phyloP scores from a whole-genome alignment of 2,329 filamentous ascomycete species.

The Pseudocercospora crystallina region DNA sequence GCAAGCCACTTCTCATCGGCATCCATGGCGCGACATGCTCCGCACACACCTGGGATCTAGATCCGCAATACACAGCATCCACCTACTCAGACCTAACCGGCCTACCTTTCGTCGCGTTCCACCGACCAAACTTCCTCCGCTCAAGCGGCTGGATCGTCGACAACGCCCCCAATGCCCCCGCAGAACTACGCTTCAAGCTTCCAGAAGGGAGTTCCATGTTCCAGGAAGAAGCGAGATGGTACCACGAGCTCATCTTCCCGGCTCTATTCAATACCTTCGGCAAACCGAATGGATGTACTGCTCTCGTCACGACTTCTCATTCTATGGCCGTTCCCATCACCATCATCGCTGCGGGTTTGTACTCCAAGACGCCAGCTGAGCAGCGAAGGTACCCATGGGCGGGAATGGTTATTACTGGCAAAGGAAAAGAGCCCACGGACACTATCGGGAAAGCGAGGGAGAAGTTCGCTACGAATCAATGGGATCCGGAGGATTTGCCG shows the following conservation, averaged over 20 bases:
- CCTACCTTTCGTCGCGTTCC: slow-evolving; percentile 5
- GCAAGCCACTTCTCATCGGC: slow-evolving; percentile 9
- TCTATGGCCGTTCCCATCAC: slow-evolving; percentile 6
- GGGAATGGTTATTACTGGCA: slow-evolving; percentile 1
- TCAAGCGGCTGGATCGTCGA: slow-evolving; percentile 10
- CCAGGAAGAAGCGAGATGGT: slow-evolving; percentile 10
- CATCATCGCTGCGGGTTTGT: slow-evolving; percentile 2
- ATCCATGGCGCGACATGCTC: slow-evolving; percentile 9
- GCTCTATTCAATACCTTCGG: slow-evolving; percentile 5
- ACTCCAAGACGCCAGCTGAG: neutral
- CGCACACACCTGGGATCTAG: slow-evolving; percentile 4
- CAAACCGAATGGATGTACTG: slow-evolving; percentile 5
- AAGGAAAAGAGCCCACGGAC: slow-evolving; percentile 2
- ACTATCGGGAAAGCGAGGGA: neutral
- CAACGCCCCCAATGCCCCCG: neutral
- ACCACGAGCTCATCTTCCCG: slow-evolving; percentile 9
- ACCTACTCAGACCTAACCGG: slow-evolving; percentile 6
- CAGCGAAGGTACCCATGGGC: slow-evolving; percentile 2
- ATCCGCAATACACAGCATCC: slow-evolving; percentile 8
- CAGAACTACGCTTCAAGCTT: neutral
- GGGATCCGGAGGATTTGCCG: slow-evolving; percentile 3
- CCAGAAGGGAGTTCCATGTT: neutral
- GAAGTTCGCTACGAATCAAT: neutral
- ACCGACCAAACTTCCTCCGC: slow-evolving; percentile 7
- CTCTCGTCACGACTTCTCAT: slow-evolving; percentile 7